A percentile compares a stretch with the other conserved stretches of the same genome.
Evolutionary conservation across 441 rosid genomes (phyloP).

Genomic region (Erodium trifolium): DNA sequence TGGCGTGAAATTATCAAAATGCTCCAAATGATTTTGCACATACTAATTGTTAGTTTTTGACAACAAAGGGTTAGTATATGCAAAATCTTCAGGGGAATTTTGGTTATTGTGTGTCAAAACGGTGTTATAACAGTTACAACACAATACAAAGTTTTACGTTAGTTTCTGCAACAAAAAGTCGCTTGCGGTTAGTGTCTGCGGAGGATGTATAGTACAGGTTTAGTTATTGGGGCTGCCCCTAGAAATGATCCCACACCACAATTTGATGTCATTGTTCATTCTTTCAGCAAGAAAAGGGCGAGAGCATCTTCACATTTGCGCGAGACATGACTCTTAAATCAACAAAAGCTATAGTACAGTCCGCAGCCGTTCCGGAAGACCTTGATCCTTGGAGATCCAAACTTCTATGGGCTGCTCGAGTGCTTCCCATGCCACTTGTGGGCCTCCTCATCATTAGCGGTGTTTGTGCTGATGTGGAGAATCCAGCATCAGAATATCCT

Average conservation of each 20-base stretch:
- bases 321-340: constrained; percentile 78
- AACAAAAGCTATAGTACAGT: constrained; percentile 68
- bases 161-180: too few species aligned
- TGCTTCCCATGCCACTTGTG: constrained; percentile 87
- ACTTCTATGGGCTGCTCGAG: constrained; percentile 89
- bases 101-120: too few species aligned
- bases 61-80: too few species aligned
- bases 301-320: constrained; percentile 79
- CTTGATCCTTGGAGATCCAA: constrained; percentile 87
- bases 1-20: too few species aligned
- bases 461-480: constrained; percentile 54
- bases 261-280: constrained; percentile 19
- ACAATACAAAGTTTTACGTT: too few species aligned
- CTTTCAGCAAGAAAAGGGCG: constrained; percentile 74
- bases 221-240: too few species aligned
- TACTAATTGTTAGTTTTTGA: too few species aligned
- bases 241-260: neutral
- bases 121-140: too few species aligned
- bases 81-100: too few species aligned
- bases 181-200: too few species aligned
- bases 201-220: too few species aligned
- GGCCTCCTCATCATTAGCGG: constrained; percentile 73
- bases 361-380: constrained; percentile 48
- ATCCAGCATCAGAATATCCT: constrained; percentile 54
- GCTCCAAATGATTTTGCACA: too few species aligned